Evolutionary conservation across 2,329 filamentous ascomycete genomes (phyloP), one percentile per base, ranked within the genome.

Genomic region (Lithohypha guttulata): DNA sequence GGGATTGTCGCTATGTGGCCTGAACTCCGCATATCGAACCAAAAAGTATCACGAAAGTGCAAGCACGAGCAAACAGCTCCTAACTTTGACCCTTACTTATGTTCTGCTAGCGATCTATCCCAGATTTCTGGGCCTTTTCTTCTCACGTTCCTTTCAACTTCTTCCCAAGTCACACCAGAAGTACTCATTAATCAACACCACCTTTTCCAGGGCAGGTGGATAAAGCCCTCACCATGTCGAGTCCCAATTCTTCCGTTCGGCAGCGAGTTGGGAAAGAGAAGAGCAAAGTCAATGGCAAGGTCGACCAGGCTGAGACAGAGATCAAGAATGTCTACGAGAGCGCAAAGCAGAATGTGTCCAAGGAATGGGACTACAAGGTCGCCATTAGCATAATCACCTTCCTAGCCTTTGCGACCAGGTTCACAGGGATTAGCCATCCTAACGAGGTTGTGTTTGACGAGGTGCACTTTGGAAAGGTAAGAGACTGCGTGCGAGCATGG

Each of bases 381-480:
- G 83, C 77, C 45, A 73, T 95, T 43, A 62, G 64, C 21, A 58
- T 94, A 51, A 79, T 94, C 56, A 96, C 89, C 2, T 55, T 76
- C 19, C 66, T 95, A 50, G 89, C 85, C 34, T 96, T 98, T 56
- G 56, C 86, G 46, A 96, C 91, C 33, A 75, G 91, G 46, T 98
- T 98, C 70, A 96, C 83, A 77, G 87, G 86, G 47, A 95, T 98
- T 59, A 84, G 74, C 59, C 87, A 95, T 63, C 91, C 91, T 11
- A 80, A 93, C 57, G 83, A 96, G 67, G 91, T 98, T 41, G 91
- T 98, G 34, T 98, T 98, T 57, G 91, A 98, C 58, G 91, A 98
- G 64, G 91, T 98, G 42, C 91, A 98, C 66, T 98, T 98, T 62
- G 91, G 91, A 68, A 98, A 98, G 82, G 89, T 95, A 70, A 43